Conservation (phyloP, 306 rosid genomes). For the Lathyrus tuberosus region DNA sequence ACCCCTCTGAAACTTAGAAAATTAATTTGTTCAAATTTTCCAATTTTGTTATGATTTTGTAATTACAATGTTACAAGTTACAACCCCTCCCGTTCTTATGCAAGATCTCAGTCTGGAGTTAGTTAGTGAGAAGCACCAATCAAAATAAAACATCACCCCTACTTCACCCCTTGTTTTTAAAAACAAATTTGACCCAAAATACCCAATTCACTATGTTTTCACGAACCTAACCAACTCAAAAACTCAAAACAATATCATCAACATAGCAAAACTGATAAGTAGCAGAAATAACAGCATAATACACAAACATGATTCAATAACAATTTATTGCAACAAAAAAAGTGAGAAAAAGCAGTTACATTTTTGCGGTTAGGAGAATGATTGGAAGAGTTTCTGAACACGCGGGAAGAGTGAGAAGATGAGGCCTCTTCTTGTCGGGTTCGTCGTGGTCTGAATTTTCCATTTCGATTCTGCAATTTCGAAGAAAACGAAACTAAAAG, state of each 20-base stretch:
- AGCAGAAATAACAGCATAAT: conserved; percentile 12
- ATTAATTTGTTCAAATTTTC: too few species aligned
- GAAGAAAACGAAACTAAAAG: conserved; percentile 20
- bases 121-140: too few species aligned
- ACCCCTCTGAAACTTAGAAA: too few species aligned
- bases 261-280: background rate
- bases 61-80: too few species aligned
- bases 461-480: conserved; percentile 49
- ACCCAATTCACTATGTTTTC: background rate
- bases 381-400: conserved; percentile 59
- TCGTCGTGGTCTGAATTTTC: conserved; percentile 66
- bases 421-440: conserved; percentile 83
- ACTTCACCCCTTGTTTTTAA: conserved; percentile 1
- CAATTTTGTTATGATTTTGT: too few species aligned
- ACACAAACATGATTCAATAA: background rate
- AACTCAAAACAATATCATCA: conserved; percentile 5
- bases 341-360: conserved; percentile 41
- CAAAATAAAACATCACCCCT: conserved; percentile 19
- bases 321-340: background rate
- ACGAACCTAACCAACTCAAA: conserved; percentile 1
- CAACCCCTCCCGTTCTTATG: too few species aligned
- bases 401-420: conserved; percentile 60
- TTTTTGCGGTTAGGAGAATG: conserved; percentile 52
- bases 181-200: conserved; percentile 7
- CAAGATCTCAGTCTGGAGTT: too few species aligned